Percentiles rank a stretch among this genome's conserved stretches.
phyloP scores from a whole-genome alignment of 2,329 filamentous ascomycete species.

The Neurospora sp. region DNA sequence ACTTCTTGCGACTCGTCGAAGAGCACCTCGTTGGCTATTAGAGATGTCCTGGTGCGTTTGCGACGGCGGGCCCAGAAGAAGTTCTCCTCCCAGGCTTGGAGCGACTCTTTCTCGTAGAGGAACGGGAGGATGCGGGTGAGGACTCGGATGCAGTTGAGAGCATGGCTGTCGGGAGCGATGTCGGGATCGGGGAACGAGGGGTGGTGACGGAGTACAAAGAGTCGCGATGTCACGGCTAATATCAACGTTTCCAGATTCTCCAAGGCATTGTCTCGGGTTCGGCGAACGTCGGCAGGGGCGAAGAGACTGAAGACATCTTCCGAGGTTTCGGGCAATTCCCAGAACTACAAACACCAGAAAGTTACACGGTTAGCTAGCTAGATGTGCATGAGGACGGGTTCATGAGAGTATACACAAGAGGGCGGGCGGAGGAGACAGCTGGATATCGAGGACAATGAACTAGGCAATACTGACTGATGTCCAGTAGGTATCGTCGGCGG shows the following conservation, averaged over 20 bases:
- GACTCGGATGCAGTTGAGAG: slow-evolving; percentile 90
- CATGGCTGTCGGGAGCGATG: slow-evolving; percentile 73
- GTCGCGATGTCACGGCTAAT: slow-evolving; percentile 69
- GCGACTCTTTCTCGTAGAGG: slow-evolving; percentile 77
- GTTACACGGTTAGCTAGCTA: slow-evolving; percentile 2
- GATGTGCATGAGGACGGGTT: slow-evolving; percentile 2
- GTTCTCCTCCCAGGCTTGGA: slow-evolving; percentile 77
- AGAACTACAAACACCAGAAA: slow-evolving; percentile 54
- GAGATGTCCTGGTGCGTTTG: slow-evolving; percentile 59
- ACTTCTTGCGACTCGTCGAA: slow-evolving; percentile 66
- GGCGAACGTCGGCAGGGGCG: slow-evolving; percentile 77
- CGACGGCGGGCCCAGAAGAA: slow-evolving; percentile 83
- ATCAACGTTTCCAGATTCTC: slow-evolving; percentile 87
- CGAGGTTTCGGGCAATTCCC: slow-evolving; percentile 89
- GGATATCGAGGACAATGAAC: neutral
- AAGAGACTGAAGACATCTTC: slow-evolving; percentile 97
- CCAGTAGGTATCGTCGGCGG: slow-evolving; percentile 87
- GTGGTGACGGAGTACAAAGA: slow-evolving; percentile 76
- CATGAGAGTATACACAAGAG: slow-evolving; percentile 3
- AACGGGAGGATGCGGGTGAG: slow-evolving; percentile 85
- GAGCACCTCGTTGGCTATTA: slow-evolving; percentile 64
- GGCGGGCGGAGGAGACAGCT: slow-evolving; percentile 1
- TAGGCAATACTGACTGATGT: slow-evolving; percentile 55
- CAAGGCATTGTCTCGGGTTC: slow-evolving; percentile 74
- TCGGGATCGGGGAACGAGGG: slow-evolving; percentile 84